Evolutionary conservation across 2,329 filamentous ascomycete species (phyloP).

Genomic region (Dendrostoma leiphaemia): DNA sequence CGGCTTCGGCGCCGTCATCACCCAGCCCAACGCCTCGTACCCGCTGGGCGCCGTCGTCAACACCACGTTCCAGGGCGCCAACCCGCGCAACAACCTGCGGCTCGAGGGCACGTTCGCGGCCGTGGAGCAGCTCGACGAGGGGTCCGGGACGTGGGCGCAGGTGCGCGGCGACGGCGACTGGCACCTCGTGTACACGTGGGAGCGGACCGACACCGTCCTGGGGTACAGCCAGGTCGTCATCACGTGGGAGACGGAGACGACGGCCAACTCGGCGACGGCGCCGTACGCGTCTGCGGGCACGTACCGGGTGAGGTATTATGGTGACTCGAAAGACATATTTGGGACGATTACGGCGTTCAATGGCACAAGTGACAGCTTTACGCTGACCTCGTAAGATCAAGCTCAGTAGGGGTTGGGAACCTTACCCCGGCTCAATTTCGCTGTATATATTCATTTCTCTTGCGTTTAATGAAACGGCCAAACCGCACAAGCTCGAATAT

Average conservation of each 20-base stretch:
- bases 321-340: conserved; percentile 67
- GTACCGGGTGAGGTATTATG: conserved; percentile 79
- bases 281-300: conserved; percentile 52
- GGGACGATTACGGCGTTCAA: conserved; percentile 64
- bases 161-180: conserved; percentile 80
- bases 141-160: conserved; percentile 56
- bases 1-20: conserved; percentile 66
- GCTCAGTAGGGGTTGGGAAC: too few relatives aligned
- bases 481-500: too few relatives aligned
- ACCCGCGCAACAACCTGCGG: conserved; percentile 81
- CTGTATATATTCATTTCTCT: too few relatives aligned
- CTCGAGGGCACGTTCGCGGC: conserved; percentile 75
- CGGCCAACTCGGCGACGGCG: conserved; percentile 75
- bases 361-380: conserved; percentile 29
- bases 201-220: conserved; percentile 64
- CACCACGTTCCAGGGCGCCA: conserved; percentile 77
- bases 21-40: conserved; percentile 52
- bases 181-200: conserved; percentile 79
- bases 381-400: conserved; percentile 16
- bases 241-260: conserved; percentile 71
- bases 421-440: too few relatives aligned
- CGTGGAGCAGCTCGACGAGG: conserved; percentile 58
- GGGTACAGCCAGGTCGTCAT: conserved; percentile 75
- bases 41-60: conserved; percentile 56
- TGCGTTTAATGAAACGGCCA: too few relatives aligned